Evolutionary conservation across 257 asterid genomes (phyloP), one percentile per base, ranked within the genome.

Genomic region (Coffea eugenioides): DNA sequence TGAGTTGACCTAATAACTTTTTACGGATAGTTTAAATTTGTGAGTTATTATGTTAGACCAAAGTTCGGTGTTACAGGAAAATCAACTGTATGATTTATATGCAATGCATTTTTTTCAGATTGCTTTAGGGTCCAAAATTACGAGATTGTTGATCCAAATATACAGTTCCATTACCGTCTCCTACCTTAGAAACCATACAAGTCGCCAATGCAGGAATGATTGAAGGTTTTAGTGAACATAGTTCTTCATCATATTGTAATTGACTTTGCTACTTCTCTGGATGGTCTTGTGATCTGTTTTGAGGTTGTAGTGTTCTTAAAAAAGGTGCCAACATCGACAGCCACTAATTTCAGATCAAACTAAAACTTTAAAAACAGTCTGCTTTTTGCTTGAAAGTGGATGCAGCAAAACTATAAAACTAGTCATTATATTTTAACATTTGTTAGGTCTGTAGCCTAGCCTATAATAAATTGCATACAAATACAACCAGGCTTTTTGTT

Each of bases 211-310:
- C 64, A 57, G 0, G 3, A 13, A 52, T 10, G 34, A 39, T 39
- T 2, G 43, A 39, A 39, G 43, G 43, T 39, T 39, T 39, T 52
- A 10, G 16, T 14, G 18, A 54, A 56, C n/a, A 16, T 56, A 0
- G 20, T 56, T 15, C 31, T 20, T 5, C 3, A 18, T 43, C 68
- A 7, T 65, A 67, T 80, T 77, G 79, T 45, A 69, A 74, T 45
- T 14, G 56, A 64, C 7, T 13, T 9, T n/a, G 27, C 69, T 21
- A 75, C 48, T 52, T 59, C 48, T 51, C 73, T 64, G 66, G 70
- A 80, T 77, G 68, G 75, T 76, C 82, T 54, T 83, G 85, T 85
- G 90, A 83, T 80, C 83, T 83, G 79, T 77, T 81, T 75, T 69
- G 88, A 73, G 77, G 81, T 56, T 71, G 41, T 66, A 78, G 41